Base-by-base conservation (phyloP, 2,329 filamentous ascomycete species). In the Ascochyta fabae region DNA sequence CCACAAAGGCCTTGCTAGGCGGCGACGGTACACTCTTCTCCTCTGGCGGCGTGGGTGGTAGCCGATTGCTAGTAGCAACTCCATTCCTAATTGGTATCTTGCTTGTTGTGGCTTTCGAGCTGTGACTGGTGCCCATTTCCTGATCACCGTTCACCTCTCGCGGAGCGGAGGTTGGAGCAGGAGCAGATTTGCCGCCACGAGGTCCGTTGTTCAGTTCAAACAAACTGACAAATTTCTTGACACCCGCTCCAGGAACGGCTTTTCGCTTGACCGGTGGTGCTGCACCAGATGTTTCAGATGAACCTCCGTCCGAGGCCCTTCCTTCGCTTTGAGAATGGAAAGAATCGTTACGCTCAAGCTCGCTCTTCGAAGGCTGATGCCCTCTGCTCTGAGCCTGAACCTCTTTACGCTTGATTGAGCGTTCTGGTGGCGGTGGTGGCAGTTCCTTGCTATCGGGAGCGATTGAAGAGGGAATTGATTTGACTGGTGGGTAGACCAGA, bases 381-480 rank as follows among this genome's bases (percentile, higher is more conserved):
- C 68, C 68, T 66, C 68, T 67, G 10, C 49, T 13, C 33, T 58
- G 23, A 27, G 58, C 51, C 26, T 60, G 62, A 13, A 56, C 35
- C 22, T 50, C 55, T 19, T 53, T 57, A 36, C 70, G 64, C 33
- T 63, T 64, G 27, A 60, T 51, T 0, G 72, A 74, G 53, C 75
- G 75, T 45, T 64, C 60, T 5, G 73, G 73, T n/a, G 72, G 73
- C 34, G 70, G 68, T 9, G 73, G 74, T 22, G 73, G 72, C 23
- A 71, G 62, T 23, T 67, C 64, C 29, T 70, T 70, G 19, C 67
- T 61, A 38, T 69, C 57, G 41, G 51, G 42, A 22, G 51, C 43
- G 16, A 48, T 40, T 12, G 62, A 48, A 2, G 61, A 62, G 23
- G 59, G 58, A 42, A 60, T 29, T 5, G 44, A 8, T 23, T 52